phyloP scores from a whole-genome alignment of 371 early-diverging fungal genomes.

The Rhizomucor pusillus region DNA sequence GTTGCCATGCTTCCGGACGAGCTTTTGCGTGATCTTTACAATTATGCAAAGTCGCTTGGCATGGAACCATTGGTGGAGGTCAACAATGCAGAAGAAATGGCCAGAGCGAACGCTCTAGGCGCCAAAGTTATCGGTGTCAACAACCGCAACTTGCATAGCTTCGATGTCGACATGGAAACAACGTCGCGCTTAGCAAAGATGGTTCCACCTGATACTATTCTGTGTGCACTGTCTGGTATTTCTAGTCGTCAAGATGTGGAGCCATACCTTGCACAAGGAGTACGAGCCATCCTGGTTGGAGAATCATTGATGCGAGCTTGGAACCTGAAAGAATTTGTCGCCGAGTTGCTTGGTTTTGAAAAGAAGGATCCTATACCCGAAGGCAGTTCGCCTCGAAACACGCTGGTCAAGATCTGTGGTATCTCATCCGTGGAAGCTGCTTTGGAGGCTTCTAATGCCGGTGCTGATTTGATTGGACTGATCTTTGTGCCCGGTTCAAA shows the following conservation, averaged over 20 bases:
- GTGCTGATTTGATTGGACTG: slow-evolving; percentile 89
- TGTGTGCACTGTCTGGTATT: slow-evolving; percentile 93
- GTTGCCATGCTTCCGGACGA: slow-evolving; percentile 89
- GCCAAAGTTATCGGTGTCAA: slow-evolving; percentile 94
- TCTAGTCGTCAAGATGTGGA: slow-evolving; percentile 81
- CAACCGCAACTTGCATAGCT: slow-evolving; percentile 95
- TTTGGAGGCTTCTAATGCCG: slow-evolving; percentile 69
- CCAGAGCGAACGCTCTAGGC: slow-evolving; percentile 76
- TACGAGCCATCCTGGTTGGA: slow-evolving; percentile 88
- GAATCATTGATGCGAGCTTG: slow-evolving; percentile 92
- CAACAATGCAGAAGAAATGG: slow-evolving; percentile 88
- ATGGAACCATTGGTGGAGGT: slow-evolving; percentile 99
- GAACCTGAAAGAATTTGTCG: slow-evolving; percentile 74
- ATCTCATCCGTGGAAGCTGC: slow-evolving; percentile 82
- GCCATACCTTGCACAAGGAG: slow-evolving; percentile 71
- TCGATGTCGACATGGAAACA: slow-evolving; percentile 88
- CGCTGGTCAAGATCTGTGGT: slow-evolving; percentile 91
- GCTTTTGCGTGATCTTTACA: slow-evolving; percentile 63
- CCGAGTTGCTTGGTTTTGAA: slow-evolving; percentile 53
- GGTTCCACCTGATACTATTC: slow-evolving; percentile 69
- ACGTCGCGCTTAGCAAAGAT: slow-evolving; percentile 75
- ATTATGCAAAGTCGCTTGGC: slow-evolving; percentile 70
- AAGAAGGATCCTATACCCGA: slow-evolving; percentile 22
- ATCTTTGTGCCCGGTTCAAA: slow-evolving; percentile 80
- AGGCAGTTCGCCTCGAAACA: background rate